These are phyloP conservation scores for Hydrangea macrophylla DNA, from an alignment of 148 eudicot species.

Conservation along the genomic window DNA sequence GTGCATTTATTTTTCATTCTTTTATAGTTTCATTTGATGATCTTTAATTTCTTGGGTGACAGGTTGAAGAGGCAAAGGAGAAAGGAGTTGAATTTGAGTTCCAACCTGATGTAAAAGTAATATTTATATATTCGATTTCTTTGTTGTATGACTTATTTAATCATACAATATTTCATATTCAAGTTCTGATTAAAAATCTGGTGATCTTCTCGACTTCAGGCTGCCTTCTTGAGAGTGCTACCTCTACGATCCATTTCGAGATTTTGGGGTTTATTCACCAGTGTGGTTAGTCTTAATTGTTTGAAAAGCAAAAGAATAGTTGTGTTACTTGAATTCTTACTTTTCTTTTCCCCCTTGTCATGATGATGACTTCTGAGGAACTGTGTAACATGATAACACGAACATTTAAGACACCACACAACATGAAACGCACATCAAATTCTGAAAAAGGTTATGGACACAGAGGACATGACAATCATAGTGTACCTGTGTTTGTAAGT, in stretches of 20 bases:
- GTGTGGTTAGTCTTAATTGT: constrained; percentile 52
- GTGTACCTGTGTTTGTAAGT: no score
- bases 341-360: neutral
- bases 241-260: constrained; percentile 92
- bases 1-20: neutral
- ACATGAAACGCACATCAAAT: neutral
- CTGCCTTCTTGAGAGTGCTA: constrained; percentile 67
- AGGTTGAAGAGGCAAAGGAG: constrained; percentile 83
- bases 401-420: neutral
- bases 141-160: neutral
- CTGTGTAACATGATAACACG: neutral
- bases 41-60: constrained; percentile 9
- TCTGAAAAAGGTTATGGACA: neutral
- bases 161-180: neutral
- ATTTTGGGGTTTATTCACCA: constrained; percentile 72
- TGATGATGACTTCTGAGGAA: neutral
- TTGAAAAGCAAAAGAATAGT: neutral
- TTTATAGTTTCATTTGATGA: neutral
- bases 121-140: neutral
- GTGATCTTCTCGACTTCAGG: constrained; percentile 39
- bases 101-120: constrained; percentile 83
- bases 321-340: neutral
- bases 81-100: constrained; percentile 77
- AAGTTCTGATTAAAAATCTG: neutral
- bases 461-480: neutral